Percentiles rank a stretch among this genome's conserved stretches.
These are phyloP conservation scores for Penstemon newberryi DNA, from an alignment of 257 asterid species.

Conservation along the genomic window DNA sequence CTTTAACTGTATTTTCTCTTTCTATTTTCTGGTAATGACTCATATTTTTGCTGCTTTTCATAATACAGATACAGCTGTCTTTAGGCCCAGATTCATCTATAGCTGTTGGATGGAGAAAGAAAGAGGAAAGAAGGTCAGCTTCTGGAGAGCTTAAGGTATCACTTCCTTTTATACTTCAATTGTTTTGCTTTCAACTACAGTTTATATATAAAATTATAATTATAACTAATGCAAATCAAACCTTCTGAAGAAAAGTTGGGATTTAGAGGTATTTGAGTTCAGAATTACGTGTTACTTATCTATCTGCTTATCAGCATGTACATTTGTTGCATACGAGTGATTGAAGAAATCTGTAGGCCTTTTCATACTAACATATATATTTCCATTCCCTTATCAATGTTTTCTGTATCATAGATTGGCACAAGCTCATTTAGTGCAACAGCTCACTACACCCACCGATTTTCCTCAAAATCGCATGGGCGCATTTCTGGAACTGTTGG, in stretches of 20 bases:
- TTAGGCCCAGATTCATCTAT: constrained; percentile 85
- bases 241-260: constrained; percentile 2
- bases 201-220: constrained; percentile 6
- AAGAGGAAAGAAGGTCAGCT: constrained; percentile 73
- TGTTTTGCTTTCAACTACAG: constrained; percentile 8
- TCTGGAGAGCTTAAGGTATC: constrained; percentile 88
- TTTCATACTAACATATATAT: constrained; percentile 9
- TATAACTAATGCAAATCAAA: constrained; percentile 11
- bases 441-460: constrained; percentile 70
- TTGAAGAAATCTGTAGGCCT: constrained; percentile 3
- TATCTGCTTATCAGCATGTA: background rate
- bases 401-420: constrained; percentile 63
- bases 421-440: constrained; percentile 72
- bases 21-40: constrained; percentile 4
- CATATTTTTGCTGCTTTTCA: constrained; percentile 7
- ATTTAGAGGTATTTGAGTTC: constrained; percentile 8
- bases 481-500: constrained; percentile 82
- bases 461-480: constrained; percentile 90
- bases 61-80: constrained; percentile 76
- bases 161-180: constrained; percentile 10
- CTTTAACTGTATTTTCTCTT: constrained; percentile 10
- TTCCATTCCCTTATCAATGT: constrained; percentile 9
- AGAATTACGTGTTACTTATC: background rate
- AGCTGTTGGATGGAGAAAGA: constrained; percentile 89
- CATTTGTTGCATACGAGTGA: constrained; percentile 1